Evolutionary conservation across 1,284 basidiomycete species (phyloP).

Genomic region (Ustilago bromivora): DNA sequence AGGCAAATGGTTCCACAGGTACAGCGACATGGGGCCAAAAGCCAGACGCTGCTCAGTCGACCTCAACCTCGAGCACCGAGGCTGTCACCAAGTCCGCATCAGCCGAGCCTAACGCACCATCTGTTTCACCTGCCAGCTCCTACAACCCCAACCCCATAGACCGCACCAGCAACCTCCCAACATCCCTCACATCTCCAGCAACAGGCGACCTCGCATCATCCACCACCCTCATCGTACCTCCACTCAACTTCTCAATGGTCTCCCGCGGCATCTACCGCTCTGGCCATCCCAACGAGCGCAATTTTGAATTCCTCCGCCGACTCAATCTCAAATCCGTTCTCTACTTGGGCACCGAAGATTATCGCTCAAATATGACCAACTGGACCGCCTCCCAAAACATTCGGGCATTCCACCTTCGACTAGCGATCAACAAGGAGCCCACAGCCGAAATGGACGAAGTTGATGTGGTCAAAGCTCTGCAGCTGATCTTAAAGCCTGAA

Average conservation of each 20-base stretch:
- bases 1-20: not conserved
- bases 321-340: slow-evolving; percentile 64
- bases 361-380: slow-evolving; percentile 56
- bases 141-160: slow-evolving; percentile 3
- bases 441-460: slow-evolving; percentile 65
- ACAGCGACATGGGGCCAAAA: not conserved
- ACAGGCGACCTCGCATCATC: slow-evolving; percentile 14
- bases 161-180: not conserved
- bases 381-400: slow-evolving; percentile 55
- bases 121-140: not conserved
- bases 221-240: slow-evolving; percentile 59
- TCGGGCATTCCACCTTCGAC: slow-evolving; percentile 57
- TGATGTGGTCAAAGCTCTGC: slow-evolving; percentile 55
- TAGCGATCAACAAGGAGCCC: slow-evolving; percentile 68
- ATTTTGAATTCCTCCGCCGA: slow-evolving; percentile 63
- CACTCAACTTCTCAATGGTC: slow-evolving; percentile 68
- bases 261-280: slow-evolving; percentile 64
- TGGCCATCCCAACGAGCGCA: slow-evolving; percentile 69
- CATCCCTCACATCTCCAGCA: slow-evolving; percentile 2
- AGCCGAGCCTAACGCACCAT: not conserved
- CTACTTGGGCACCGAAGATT: slow-evolving; percentile 66
- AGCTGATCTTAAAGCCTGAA: slow-evolving; percentile 49
- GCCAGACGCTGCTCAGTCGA: not conserved
- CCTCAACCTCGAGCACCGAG: not conserved
- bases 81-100: not conserved